Percentiles rank a stretch among this genome's conserved stretches.
These are phyloP conservation scores for Triticum turgidum DNA, from an alignment of 176 grass and related monocot genomes.

Conservation along the genomic window DNA sequence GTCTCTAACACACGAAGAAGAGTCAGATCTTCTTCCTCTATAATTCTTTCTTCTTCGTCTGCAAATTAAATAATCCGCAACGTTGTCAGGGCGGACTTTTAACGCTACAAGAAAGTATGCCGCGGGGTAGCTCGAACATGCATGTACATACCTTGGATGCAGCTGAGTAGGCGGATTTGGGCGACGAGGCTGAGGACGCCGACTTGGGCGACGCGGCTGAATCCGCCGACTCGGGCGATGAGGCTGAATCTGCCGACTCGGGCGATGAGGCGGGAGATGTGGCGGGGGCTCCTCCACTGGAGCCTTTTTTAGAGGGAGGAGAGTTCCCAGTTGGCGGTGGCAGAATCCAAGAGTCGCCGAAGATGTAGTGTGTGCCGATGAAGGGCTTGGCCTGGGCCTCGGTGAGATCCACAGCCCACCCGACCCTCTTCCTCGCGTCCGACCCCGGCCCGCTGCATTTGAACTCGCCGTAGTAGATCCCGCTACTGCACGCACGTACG, in stretches of 20 bases:
- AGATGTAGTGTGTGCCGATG: constrained; percentile 32
- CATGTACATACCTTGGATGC: not conserved
- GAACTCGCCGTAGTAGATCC: constrained; percentile 56
- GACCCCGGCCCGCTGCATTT: constrained; percentile 34
- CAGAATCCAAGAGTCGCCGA: constrained; percentile 40
- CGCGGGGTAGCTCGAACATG: not conserved
- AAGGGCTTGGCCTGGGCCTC: constrained; percentile 45
- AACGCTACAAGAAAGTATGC: not conserved
- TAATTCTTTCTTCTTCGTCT: not conserved
- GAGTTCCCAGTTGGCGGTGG: constrained; percentile 16
- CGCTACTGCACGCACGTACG: constrained; percentile 23
- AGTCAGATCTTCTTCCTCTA: not conserved
- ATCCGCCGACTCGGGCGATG: not conserved
- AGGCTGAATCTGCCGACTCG: not conserved
- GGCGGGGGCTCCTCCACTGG: not conserved
- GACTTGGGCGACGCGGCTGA: not conserved
- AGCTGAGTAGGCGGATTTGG: not conserved
- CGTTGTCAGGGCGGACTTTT: not conserved
- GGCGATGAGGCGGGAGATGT: not conserved
- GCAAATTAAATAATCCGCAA: not conserved
- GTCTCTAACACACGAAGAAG: not conserved
- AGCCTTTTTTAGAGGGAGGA: not conserved
- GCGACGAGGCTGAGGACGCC: not conserved
- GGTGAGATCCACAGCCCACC: constrained; percentile 42
- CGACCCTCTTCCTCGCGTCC: constrained; percentile 21